phyloP scores from a whole-genome alignment of 2,329 filamentous ascomycete genomes.

The Fusarium coicis region DNA sequence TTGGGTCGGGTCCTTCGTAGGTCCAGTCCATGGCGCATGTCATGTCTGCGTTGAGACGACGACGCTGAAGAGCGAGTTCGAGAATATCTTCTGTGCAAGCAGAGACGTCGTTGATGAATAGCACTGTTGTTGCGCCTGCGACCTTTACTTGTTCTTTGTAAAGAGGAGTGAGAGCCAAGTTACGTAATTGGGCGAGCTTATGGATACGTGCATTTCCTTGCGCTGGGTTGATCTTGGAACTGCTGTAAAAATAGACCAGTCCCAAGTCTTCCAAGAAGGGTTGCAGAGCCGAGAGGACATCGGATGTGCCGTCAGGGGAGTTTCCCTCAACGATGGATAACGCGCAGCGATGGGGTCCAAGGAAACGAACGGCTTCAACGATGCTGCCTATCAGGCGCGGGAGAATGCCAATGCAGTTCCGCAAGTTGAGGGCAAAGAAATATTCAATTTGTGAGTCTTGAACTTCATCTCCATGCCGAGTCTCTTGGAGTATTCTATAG shows the following conservation, averaged over 20 bases:
- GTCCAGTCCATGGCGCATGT: conserved; percentile 70
- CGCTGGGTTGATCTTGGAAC: conserved; percentile 57
- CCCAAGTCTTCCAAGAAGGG: conserved; percentile 53
- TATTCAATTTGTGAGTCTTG: conserved; percentile 46
- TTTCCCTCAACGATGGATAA: conserved; percentile 67
- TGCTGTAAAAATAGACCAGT: conserved; percentile 54
- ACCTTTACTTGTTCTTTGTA: conserved; percentile 42
- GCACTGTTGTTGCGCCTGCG: conserved; percentile 54
- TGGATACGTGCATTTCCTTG: conserved; percentile 56
- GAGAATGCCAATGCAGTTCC: conserved; percentile 57
- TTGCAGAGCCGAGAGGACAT: conserved; percentile 57
- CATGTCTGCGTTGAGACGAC: conserved; percentile 61
- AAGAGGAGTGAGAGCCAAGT: conserved; percentile 62
- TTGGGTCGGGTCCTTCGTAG: conserved; percentile 54
- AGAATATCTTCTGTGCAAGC: conserved; percentile 66
- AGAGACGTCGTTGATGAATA: conserved; percentile 67
- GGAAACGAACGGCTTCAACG: conserved; percentile 59
- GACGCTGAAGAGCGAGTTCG: conserved; percentile 63
- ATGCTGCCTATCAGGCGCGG: conserved; percentile 63
- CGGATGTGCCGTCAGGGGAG: conserved; percentile 64
- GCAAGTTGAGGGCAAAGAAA: conserved; percentile 65
- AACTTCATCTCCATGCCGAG: background rate
- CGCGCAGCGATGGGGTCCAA: conserved; percentile 61
- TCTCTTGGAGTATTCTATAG: conserved; percentile 37
- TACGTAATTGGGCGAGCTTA: conserved; percentile 62